phyloP scores from a whole-genome alignment of 2,329 filamentous ascomycete genomes.

The Fonsecaea erecta region DNA sequence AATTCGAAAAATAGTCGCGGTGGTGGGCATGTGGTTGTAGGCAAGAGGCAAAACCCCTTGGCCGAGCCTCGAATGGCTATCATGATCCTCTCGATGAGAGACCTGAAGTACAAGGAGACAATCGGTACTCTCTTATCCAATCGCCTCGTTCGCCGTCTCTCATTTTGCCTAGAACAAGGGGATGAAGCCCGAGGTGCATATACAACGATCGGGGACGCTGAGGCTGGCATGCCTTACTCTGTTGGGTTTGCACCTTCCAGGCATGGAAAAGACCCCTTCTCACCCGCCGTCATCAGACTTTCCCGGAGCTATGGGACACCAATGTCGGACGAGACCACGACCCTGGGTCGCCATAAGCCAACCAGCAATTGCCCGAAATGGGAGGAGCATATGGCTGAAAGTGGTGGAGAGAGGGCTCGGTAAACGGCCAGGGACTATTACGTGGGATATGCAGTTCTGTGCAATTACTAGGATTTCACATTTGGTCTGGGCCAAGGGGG shows the following conservation, averaged over 20 bases:
- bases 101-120: background rate
- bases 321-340: background rate
- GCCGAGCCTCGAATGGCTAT: background rate
- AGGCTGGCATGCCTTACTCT: background rate
- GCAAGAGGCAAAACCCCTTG: background rate
- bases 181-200: background rate
- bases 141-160: background rate
- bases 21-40: background rate
- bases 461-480: background rate
- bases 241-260: background rate
- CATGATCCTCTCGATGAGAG: background rate
- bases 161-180: background rate
- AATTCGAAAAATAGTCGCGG: conserved; percentile 14
- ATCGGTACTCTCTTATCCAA: background rate
- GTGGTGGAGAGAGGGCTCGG: background rate
- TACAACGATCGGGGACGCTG: background rate
- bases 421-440: background rate
- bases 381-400: background rate
- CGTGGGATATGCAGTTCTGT: background rate
- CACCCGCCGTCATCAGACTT: background rate
- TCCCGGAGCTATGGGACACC: background rate
- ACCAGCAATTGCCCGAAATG: background rate
- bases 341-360: background rate
- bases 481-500: background rate
- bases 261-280: background rate